Base-by-base conservation (phyloP, 2,329 filamentous ascomycete genomes). In the Phaeosphaeria sp. region DNA sequence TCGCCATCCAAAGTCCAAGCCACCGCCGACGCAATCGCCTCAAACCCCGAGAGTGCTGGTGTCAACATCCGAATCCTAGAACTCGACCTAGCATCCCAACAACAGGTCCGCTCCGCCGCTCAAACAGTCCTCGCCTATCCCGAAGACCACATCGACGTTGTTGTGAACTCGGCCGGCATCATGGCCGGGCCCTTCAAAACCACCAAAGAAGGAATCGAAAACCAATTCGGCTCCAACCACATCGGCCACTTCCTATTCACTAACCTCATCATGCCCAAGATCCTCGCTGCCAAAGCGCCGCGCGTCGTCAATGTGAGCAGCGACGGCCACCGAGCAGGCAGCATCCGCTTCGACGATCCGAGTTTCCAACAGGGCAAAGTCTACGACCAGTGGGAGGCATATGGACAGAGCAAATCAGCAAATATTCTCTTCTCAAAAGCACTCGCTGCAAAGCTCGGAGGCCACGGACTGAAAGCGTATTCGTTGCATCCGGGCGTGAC, bases 341-440 rank as follows among this genome's bases (percentile, higher is more conserved):
- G 77, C 1, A 67, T 83, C 6, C 68, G 78, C 1, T 82, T 83
- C 62, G 74, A 80, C 22, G 79, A 83, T 59, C 73, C 71, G 33
- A 78, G 76, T 18, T 80, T 81, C 58, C 74, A 79, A 2, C 60
- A 75, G 20, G 77, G 78, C n/a, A 76, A 77, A 44, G 64, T 69
- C 1, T 81, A 79, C 49, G 67, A 79, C 7, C 59, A 62, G 62
- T 82, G 80, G 74, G 64, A 72, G 1, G 81, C 81, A 2, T 85
- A 86, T 58, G 79, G 77, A 1, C 82, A 83, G 62, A 82, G 80
- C 64, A 85, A 85, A 69, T 82, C 82, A 27, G 82, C 82, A 2
- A 83, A 84, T 53, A 79, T 84, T 11, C 50, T 75, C 22, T 74
- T 73, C 30, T 59, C 72, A 0, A 62, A 64, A 27, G 54, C 58